Evolutionary conservation across 352 stramenopile genomes (phyloP).

Genomic region (Phytophthora agathidicida): DNA sequence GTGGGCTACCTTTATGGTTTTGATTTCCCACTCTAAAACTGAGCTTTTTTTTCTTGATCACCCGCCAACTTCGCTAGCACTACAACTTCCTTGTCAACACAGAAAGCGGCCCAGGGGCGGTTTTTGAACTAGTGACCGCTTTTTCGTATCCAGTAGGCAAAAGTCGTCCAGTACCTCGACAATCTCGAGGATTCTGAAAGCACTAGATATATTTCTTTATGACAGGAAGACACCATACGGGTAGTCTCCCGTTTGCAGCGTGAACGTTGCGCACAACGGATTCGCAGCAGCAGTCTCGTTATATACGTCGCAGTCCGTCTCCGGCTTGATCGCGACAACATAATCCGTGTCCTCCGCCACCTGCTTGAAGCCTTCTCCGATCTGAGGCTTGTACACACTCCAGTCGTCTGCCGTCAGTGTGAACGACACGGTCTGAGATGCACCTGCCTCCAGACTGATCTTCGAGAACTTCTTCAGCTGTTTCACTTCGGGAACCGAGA

Average conservation of each 20-base stretch:
- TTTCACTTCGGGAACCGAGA: slow-evolving; percentile 75
- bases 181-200: no score
- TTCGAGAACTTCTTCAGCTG: slow-evolving; percentile 81
- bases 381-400: slow-evolving; percentile 61
- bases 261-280: slow-evolving; percentile 51
- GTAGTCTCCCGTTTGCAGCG: slow-evolving; percentile 33
- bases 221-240: slow-evolving; percentile 21
- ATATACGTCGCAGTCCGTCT: slow-evolving; percentile 78
- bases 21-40: no score
- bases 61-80: no score
- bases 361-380: slow-evolving; percentile 54
- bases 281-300: slow-evolving; percentile 36
- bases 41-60: no score
- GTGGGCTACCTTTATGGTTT: no score
- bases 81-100: no score
- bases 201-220: no score
- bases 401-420: slow-evolving; percentile 54
- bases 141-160: no score
- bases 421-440: slow-evolving; percentile 35
- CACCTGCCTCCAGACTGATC: slow-evolving; percentile 51
- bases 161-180: no score
- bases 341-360: slow-evolving; percentile 71
- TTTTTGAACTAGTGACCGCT: no score
- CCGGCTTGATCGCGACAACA: slow-evolving; percentile 61
- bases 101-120: no score